phyloP scores from a whole-genome alignment of 495 filamentous ascomycete species.

The Penicillium parvum region DNA sequence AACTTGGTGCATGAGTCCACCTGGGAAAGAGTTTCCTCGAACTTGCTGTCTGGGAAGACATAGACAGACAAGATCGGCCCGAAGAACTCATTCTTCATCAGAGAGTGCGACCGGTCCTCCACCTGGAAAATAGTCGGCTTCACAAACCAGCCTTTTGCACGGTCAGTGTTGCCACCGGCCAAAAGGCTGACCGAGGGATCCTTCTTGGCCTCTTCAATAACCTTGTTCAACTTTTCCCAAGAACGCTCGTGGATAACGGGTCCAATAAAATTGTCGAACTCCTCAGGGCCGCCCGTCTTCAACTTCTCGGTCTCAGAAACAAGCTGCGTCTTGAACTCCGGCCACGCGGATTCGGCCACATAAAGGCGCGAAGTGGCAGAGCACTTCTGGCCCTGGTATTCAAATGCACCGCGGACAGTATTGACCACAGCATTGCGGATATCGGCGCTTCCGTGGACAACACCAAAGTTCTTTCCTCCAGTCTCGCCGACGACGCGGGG shows the following conservation, averaged over 20 bases:
- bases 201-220: slow-evolving; percentile 59
- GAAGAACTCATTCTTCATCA: slow-evolving; percentile 60
- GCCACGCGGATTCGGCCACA: slow-evolving; percentile 64
- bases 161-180: slow-evolving; percentile 55
- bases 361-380: slow-evolving; percentile 76
- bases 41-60: slow-evolving; percentile 56
- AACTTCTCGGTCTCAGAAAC: slow-evolving; percentile 62
- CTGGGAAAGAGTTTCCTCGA: slow-evolving; percentile 71
- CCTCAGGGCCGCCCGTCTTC: slow-evolving; percentile 62
- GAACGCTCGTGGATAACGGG: slow-evolving; percentile 53
- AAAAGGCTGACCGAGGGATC: slow-evolving; percentile 58
- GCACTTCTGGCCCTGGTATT: slow-evolving; percentile 87
- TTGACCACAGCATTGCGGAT: slow-evolving; percentile 70
- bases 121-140: slow-evolving; percentile 63
- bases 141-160: slow-evolving; percentile 59
- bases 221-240: slow-evolving; percentile 47
- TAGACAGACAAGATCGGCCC: slow-evolving; percentile 57
- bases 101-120: slow-evolving; percentile 55
- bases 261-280: slow-evolving; percentile 58
- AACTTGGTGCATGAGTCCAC: too few species aligned
- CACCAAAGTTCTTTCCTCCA: slow-evolving; percentile 85
- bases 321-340: slow-evolving; percentile 59
- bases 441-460: slow-evolving; percentile 70
- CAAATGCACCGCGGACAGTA: slow-evolving; percentile 77
- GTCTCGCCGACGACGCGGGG: slow-evolving; percentile 83